Conservation (phyloP, 371 early-diverging fungal species). For the Mucor ambiguus region DNA sequence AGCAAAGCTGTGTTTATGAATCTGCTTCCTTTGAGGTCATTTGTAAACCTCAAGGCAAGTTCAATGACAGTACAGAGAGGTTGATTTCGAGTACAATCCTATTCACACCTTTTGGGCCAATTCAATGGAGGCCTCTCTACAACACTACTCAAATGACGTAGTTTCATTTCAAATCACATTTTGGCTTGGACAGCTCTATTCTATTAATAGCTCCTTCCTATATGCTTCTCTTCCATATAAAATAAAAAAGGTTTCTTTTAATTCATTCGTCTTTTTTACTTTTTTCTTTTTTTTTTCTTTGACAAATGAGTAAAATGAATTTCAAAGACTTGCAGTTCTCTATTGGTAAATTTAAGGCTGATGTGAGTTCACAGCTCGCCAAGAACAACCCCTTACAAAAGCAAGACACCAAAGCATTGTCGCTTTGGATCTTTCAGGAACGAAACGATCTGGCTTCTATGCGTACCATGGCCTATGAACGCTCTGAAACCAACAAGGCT, state of each 20-base stretch:
- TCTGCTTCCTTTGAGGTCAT: conserved; percentile 30
- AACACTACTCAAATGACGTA: not conserved
- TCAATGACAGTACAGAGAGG: no score
- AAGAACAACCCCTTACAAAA: conserved; percentile 48
- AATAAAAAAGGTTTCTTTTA: not conserved
- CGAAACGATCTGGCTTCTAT: conserved; percentile 41
- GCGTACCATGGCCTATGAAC: conserved; percentile 40
- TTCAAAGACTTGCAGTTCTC: conserved; percentile 51
- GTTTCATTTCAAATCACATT: not conserved
- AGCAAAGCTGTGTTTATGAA: conserved; percentile 34
- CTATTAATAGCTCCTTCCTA: not conserved
- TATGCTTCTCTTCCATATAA: not conserved
- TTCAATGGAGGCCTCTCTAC: not conserved
- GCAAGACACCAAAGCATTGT: conserved; percentile 43
- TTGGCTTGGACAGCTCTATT: not conserved
- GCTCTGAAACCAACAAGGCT: conserved; percentile 34
- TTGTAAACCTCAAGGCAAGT: conserved; percentile 16
- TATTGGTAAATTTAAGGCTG: conserved; percentile 42
- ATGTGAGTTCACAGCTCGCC: conserved; percentile 44
- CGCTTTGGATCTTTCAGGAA: conserved; percentile 50
- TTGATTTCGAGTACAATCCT: no score
- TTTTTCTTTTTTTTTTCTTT: not conserved
- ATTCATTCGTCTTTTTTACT: not conserved
- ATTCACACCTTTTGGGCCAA: no score
- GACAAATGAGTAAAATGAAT: conserved; percentile 28